Conservation (phyloP, 805 yeast species). For the Saturnispora mendoncae region DNA sequence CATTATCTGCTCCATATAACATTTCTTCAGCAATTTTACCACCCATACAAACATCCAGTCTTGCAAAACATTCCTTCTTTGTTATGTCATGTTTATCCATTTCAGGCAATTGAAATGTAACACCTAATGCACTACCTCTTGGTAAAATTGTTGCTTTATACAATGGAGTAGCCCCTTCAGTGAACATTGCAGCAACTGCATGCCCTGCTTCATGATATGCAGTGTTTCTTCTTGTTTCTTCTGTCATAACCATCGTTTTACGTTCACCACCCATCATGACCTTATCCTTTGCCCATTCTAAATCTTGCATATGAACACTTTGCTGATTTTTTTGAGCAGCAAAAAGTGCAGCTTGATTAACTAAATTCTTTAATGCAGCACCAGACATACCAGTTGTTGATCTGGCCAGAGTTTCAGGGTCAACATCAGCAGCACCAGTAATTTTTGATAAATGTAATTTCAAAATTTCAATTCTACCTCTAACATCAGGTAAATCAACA, state of each 20-base stretch:
- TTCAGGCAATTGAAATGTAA: conserved; percentile 95
- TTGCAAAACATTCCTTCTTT: conserved; percentile 77
- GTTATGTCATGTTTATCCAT: conserved; percentile 96
- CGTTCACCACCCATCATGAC: conserved; percentile 97
- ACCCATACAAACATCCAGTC: conserved; percentile 97
- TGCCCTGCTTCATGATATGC: conserved; percentile 99
- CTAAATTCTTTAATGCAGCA: conserved; percentile 91
- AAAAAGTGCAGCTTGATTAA: conserved; percentile 95
- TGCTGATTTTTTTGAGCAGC: conserved; percentile 92
- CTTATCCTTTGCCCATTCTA: conserved; percentile 99
- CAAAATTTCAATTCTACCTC: conserved; percentile 91
- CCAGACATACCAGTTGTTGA: conserved; percentile 99
- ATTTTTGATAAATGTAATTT: conserved; percentile 87
- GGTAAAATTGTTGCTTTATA: conserved; percentile 97
- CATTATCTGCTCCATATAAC: conserved; percentile 83
- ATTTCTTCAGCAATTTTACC: conserved; percentile 96
- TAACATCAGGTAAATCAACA: conserved; percentile 94
- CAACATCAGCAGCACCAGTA: conserved; percentile 77
- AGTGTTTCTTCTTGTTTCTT: conserved; percentile 85
- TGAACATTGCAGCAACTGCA: conserved; percentile 94
- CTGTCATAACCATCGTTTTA: conserved; percentile 95
- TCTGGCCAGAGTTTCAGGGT: conserved; percentile 83
- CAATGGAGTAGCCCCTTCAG: conserved; percentile 88
- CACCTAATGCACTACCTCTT: conserved; percentile 92
- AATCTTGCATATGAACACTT: conserved; percentile 80